Percentiles rank a stretch among this genome's conserved stretches.
phyloP scores from a whole-genome alignment of 2,329 filamentous ascomycete genomes.

The Fonsecaea pugnacius region DNA sequence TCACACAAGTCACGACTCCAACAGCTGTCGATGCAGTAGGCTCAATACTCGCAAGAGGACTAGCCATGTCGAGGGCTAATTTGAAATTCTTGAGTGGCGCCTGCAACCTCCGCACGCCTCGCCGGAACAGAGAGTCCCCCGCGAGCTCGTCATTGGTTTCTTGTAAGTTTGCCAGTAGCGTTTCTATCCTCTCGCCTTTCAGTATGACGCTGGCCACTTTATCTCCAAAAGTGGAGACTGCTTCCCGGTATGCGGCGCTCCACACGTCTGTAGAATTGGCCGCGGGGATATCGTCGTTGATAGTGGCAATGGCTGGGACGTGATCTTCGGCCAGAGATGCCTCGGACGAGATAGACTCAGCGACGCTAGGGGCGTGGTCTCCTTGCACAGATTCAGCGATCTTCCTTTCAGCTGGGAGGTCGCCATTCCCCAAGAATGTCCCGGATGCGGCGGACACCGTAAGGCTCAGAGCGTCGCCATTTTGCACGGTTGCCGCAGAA shows the following conservation, averaged over 20 bases:
- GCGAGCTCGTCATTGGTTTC: neutral
- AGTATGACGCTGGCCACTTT: neutral
- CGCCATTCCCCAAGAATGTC: too few species aligned
- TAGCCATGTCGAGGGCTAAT: neutral
- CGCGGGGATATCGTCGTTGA: neutral
- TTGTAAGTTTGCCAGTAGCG: neutral
- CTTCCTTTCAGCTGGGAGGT: too few species aligned
- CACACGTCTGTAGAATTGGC: neutral
- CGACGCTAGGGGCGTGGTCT: neutral
- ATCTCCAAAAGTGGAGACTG: neutral
- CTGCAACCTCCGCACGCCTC: neutral
- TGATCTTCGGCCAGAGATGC: neutral
- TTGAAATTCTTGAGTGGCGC: neutral
- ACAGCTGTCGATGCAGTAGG: neutral
- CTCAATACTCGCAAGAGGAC: neutral
- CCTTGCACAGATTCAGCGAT: too few species aligned
- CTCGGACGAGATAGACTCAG: neutral
- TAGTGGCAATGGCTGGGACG: too few species aligned
- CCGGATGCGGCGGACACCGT: too few species aligned
- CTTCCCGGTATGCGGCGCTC: neutral
- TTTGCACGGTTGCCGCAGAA: too few species aligned
- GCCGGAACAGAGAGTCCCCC: neutral
- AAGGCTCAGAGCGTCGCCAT: too few species aligned
- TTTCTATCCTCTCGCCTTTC: neutral
- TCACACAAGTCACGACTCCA: neutral